These are phyloP conservation scores for Dianthus caryophyllus DNA, from an alignment of 148 eudicot species.

Conservation along the genomic window DNA sequence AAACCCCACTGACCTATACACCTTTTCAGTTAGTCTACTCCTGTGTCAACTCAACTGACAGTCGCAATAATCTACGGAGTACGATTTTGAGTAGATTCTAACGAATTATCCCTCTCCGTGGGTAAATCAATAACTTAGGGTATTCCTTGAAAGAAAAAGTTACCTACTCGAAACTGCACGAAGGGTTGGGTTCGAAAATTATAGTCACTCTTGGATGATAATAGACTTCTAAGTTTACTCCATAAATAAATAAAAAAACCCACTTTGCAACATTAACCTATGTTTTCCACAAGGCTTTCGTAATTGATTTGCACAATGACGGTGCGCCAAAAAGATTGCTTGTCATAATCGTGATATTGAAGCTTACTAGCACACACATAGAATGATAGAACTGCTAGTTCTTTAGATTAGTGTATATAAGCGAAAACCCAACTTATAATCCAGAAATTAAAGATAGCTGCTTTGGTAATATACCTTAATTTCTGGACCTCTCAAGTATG, in stretches of 20 bases:
- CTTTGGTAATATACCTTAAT: slow-evolving; percentile 3
- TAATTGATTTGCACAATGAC: background rate
- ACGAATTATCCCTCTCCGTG: background rate
- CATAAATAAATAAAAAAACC: background rate
- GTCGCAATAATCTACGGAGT: background rate
- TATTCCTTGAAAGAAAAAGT: background rate
- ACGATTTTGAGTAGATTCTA: background rate
- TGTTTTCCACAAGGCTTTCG: background rate
- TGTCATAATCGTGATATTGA: background rate
- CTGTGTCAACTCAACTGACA: too few relatives aligned
- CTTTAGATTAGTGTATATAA: background rate
- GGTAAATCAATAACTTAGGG: background rate
- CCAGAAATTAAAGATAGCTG: background rate
- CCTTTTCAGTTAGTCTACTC: too few relatives aligned
- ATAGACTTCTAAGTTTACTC: background rate
- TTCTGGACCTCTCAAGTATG: slow-evolving; percentile 3
- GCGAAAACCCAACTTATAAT: background rate
- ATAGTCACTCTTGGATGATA: background rate
- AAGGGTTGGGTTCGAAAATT: background rate
- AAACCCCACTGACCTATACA: too few relatives aligned
- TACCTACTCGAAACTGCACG: background rate
- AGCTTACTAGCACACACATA: background rate
- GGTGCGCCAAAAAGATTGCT: background rate
- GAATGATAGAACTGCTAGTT: background rate
- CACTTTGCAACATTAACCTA: background rate